Percentiles rank a stretch among this genome's conserved stretches.
Evolutionary conservation across 495 filamentous ascomycete species (phyloP).

Genomic region (Penicillium manginii): DNA sequence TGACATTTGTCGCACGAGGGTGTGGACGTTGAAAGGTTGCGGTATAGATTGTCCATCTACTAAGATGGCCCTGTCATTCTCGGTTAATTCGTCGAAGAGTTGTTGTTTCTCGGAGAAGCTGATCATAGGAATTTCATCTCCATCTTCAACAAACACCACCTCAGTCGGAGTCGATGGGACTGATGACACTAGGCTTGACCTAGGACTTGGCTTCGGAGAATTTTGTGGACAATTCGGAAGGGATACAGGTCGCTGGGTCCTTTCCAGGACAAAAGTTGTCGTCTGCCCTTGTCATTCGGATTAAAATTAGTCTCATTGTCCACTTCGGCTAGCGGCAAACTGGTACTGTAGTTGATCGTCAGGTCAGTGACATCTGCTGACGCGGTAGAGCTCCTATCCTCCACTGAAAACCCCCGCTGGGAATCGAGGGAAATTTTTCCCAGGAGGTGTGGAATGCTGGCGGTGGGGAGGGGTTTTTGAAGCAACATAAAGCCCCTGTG

Average conservation of each 20-base stretch:
- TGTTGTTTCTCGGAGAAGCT: constrained; percentile 42
- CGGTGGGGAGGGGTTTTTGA: constrained; percentile 42
- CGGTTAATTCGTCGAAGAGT: constrained; percentile 31
- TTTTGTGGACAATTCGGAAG: constrained; percentile 38
- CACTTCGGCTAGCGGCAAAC: constrained; percentile 27
- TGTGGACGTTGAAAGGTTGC: constrained; percentile 38
- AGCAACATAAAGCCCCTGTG: constrained; percentile 37
- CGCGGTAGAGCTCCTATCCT: constrained; percentile 33
- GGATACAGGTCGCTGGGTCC: constrained; percentile 39
- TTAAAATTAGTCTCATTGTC: constrained; percentile 38
- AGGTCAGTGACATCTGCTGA: constrained; percentile 38
- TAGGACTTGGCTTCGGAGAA: constrained; percentile 36
- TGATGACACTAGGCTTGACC: constrained; percentile 35
- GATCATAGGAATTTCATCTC: constrained; percentile 47
- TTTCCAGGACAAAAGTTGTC: constrained; percentile 40
- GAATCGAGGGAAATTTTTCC: constrained; percentile 32
- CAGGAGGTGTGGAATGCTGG: constrained; percentile 45
- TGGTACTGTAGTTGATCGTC: constrained; percentile 35
- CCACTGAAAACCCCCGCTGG: constrained; percentile 33
- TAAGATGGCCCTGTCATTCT: constrained; percentile 39
- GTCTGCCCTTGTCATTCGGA: constrained; percentile 41
- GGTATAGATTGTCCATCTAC: constrained; percentile 36
- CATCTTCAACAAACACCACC: constrained; percentile 35
- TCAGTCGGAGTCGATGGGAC: constrained; percentile 38
- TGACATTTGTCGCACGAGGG: constrained; percentile 45